phyloP scores from a whole-genome alignment of 495 filamentous ascomycete species.

The Hyaloscypha hepaticicola region DNA sequence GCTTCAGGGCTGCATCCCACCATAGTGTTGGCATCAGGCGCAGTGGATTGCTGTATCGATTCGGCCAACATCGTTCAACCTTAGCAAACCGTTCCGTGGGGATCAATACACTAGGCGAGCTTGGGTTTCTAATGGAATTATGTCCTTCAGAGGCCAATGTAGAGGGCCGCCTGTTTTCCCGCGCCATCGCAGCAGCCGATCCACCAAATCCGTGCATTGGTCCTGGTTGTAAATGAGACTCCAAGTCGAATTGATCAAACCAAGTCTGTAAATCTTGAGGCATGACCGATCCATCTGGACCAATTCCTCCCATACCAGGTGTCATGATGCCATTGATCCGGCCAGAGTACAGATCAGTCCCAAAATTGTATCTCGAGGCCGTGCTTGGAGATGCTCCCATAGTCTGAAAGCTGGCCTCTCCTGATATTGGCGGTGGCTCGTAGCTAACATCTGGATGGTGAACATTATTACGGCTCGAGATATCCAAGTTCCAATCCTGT shows the following conservation, averaged over 20 bases:
- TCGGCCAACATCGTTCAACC: conserved; percentile 52
- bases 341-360: conserved; percentile 38
- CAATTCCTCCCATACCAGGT: conserved; percentile 36
- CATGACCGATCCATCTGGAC: conserved; percentile 16
- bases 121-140: conserved; percentile 35
- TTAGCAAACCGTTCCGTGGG: conserved; percentile 48
- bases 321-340: conserved; percentile 40
- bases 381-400: conserved; percentile 38
- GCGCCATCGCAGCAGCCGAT: background rate
- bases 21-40: conserved; percentile 51
- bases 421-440: conserved; percentile 34
- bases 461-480: conserved; percentile 23
- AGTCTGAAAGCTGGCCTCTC: conserved; percentile 39
- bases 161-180: conserved; percentile 1
- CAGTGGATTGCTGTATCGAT: conserved; percentile 42
- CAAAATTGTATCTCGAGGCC: conserved; percentile 37
- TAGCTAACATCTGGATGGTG: conserved; percentile 30
- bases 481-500: conserved; percentile 18
- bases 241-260: conserved; percentile 25
- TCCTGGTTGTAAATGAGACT: conserved; percentile 8
- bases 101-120: conserved; percentile 39
- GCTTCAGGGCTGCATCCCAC: conserved; percentile 44
- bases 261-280: conserved; percentile 21
- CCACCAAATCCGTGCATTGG: conserved; percentile 1
- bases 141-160: conserved; percentile 32